Evolutionary conservation across 2,329 filamentous ascomycete genomes (phyloP), one percentile per base, ranked within the genome.

Genomic region (Massarina eburnea): DNA sequence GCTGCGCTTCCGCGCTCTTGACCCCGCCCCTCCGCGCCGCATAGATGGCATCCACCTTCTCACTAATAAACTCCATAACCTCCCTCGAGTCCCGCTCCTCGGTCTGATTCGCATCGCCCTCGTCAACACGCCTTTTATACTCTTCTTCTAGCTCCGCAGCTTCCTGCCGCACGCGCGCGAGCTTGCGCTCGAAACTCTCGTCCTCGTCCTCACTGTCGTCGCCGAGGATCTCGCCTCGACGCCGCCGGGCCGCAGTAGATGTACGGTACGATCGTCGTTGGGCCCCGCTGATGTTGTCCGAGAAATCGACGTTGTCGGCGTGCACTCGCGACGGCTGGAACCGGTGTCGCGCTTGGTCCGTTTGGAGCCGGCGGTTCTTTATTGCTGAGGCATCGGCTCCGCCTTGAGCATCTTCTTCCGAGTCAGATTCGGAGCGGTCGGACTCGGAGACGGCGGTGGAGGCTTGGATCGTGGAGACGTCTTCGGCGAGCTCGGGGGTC

Each of bases 401-500:
- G 32, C 56, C 53, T 26, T 21, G n/a, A 8, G 20, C 24, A 12
- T 39, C 36, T 19, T 29, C 22, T 7, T 37, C 32, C 29, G 39
- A 42, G 18, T 40, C 27, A 22, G 81, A 77, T 35, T 86, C 83
- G 37, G 85, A 82, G 22, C 82, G 80, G 64, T 83, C 79, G 40
- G 68, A 69, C 27, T 65, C 64, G 35, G 70, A 72, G 21, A 68
- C 61, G 7, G 66, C 62, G 19, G 67, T 68, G 17, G 69, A 70
- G 37, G 66, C 66, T 45, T 85, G 88, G 46, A 91, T 76, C 38
- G 91, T 96, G 18, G 91, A 95, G 53, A 84, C 88, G 71, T 95
- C 91, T 65, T 96, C 90, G 45, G 88, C 92, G 56, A 96, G 77
- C 45, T 95, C 91, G 55, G 92, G 91, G 14, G 94, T 97, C 73